Evolutionary conservation across 345 rosid genomes (phyloP).

Genomic region (Raphanus raphanistrum): DNA sequence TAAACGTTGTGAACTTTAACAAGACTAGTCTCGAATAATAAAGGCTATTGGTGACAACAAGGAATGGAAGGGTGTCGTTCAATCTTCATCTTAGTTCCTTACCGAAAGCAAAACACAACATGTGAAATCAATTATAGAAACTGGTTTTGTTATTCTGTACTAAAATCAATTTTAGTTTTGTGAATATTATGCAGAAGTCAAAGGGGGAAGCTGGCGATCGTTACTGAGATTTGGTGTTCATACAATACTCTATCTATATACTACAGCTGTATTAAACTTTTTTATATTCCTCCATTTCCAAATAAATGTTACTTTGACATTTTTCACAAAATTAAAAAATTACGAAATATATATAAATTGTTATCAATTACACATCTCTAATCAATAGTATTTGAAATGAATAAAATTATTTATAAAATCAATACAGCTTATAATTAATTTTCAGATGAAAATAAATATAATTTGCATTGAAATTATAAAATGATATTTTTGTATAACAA

Average conservation of each 20-base stretch:
- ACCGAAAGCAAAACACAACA: slow-evolving; percentile 6
- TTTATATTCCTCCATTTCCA: too few relatives aligned
- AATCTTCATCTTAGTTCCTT: slow-evolving; percentile 8
- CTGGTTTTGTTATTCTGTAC: not conserved
- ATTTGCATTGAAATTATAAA: too few relatives aligned
- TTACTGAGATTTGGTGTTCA: slow-evolving; percentile 25
- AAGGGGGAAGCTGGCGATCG: slow-evolving; percentile 19
- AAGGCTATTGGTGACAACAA: not conserved
- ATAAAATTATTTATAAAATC: too few relatives aligned
- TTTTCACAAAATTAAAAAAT: too few relatives aligned
- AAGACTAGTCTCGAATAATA: not conserved
- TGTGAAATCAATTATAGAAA: not conserved
- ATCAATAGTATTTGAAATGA: too few relatives aligned
- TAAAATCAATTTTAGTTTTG: not conserved
- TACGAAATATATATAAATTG: too few relatives aligned
- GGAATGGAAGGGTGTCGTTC: slow-evolving; percentile 7
- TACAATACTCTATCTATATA: not conserved
- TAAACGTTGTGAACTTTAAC: not conserved
- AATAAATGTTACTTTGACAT: too few relatives aligned
- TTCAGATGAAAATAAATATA: too few relatives aligned
- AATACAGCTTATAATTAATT: too few relatives aligned
- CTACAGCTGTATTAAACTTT: slow-evolving; percentile 15
- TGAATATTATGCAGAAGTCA: slow-evolving; percentile 12
- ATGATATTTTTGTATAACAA: too few relatives aligned
- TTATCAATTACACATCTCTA: too few relatives aligned